Evolutionary conservation across 179 eudicot species (phyloP), one percentile per base, ranked within the genome.

Genomic region (Spergularia azorica): DNA sequence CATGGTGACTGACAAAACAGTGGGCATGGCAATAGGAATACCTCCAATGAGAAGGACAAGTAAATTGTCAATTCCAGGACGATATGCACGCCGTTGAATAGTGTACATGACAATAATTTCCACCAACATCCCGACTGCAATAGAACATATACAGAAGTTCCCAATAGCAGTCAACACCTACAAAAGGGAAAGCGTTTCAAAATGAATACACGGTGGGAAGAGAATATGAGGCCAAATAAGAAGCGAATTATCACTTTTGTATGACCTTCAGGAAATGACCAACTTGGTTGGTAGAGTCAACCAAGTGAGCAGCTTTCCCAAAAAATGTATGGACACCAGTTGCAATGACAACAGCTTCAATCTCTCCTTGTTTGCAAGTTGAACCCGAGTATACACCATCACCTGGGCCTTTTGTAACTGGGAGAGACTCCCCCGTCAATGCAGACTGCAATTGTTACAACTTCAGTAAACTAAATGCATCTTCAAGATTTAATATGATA

Each of bases 281-380:
- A 39, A 90, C 94, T 88, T 93, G 94, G 77, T 91, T 93, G 46
- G 97, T 93, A 48, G 84, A 65, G 79, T 93, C 97, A 36, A 93
- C 97, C 63, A 93, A 96, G 65, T 93, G 96, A 67, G 97, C 97
- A 63, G 97, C 97, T 87, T 93, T 93, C 18, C 97, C 97, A 50
- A 93, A 93, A 81, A 93, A 93, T 58, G 97, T 93, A 77, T 93
- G 96, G n/a, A 93, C 96, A 38, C 97, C 97, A 55, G 97, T 93
- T 66, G 94, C 97, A 80, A 93, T 93, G 62, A 93, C 97, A 1
- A 93, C 76, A 52, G 97, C 97, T 82, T 93, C 97, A 41, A 93
- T 85, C 72, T 93, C 97, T 79, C 97, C 97, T 77, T 93, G 97
- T 72, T 93, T 93, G 83, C 97, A 93, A 15, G 97, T 93, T 58